Conservation (phyloP, 345 rosid genomes). For the Euclidium syriacum region DNA sequence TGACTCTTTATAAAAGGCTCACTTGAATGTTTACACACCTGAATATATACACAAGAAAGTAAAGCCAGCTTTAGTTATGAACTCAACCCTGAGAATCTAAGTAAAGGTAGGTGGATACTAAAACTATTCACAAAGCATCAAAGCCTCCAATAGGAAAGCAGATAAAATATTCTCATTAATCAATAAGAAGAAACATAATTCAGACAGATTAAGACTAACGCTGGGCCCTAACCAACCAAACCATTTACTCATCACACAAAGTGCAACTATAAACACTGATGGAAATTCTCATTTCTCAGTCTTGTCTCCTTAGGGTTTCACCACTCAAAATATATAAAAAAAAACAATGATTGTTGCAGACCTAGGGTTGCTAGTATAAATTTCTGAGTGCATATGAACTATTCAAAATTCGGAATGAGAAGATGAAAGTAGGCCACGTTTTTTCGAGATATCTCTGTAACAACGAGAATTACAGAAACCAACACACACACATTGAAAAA, state of each 20-base stretch:
- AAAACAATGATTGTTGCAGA: constrained; percentile 5
- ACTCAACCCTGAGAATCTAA: constrained; percentile 18
- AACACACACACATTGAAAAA: neutral
- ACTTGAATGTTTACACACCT: constrained; percentile 7
- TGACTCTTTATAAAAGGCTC: constrained; percentile 4
- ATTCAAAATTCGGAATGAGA: neutral
- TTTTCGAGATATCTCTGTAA: neutral
- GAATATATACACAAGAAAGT: neutral
- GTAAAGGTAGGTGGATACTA: constrained; percentile 11
- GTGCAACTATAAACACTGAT: constrained; percentile 22
- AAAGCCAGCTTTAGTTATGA: constrained; percentile 4
- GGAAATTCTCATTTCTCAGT: constrained; percentile 4
- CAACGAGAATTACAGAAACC: neutral
- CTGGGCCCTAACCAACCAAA: constrained; percentile 21
- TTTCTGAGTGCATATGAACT: neutral
- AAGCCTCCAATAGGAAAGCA: constrained; percentile 26
- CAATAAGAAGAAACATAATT: neutral
- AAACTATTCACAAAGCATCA: constrained; percentile 15
- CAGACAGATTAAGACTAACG: constrained; percentile 26
- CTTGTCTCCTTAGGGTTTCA: constrained; percentile 28
- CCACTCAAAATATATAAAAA: constrained; percentile 6
- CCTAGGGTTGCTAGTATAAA: no score
- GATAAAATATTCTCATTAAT: constrained; percentile 2
- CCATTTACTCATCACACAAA: constrained; percentile 25
- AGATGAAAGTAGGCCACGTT: constrained; percentile 2